A percentile compares a stretch with the other conserved stretches of the same genome.
These are phyloP conservation scores for Dichotomopilus funicola DNA, from an alignment of 2,329 filamentous ascomycete species.

Conservation along the genomic window DNA sequence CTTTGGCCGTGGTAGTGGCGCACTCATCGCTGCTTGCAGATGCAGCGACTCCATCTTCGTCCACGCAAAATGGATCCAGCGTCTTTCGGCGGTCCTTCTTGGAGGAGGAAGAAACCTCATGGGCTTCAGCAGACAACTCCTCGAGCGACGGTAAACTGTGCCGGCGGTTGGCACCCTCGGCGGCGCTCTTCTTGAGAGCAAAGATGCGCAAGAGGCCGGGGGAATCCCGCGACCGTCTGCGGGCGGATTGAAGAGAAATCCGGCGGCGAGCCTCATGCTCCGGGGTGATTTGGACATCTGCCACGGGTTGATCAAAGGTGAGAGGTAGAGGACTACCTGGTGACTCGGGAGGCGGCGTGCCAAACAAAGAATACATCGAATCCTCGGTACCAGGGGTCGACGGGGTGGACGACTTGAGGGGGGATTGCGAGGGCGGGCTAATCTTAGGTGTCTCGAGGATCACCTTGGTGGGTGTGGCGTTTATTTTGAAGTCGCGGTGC, in stretches of 20 bases:
- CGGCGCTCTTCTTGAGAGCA: constrained; percentile 13
- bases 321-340: constrained; percentile 16
- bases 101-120: not conserved
- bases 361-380: not conserved
- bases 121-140: not conserved
- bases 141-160: constrained; percentile 23
- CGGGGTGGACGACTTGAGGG: constrained; percentile 11
- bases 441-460: constrained; percentile 18
- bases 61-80: constrained; percentile 16
- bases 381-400: not conserved
- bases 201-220: constrained; percentile 16
- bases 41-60: not conserved
- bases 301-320: constrained; percentile 27
- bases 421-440: constrained; percentile 14
- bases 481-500: constrained; percentile 23
- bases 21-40: not conserved
- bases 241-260: constrained; percentile 25
- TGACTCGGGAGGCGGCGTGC: not conserved
- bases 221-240: constrained; percentile 24
- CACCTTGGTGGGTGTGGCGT: constrained; percentile 23
- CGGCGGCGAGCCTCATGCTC: constrained; percentile 27
- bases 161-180: constrained; percentile 20
- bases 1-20: not conserved
- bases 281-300: constrained; percentile 19
- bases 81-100: constrained; percentile 21